Base-by-base conservation (phyloP, 1,139 yeast genomes). In the Maudiozyma humilis region DNA sequence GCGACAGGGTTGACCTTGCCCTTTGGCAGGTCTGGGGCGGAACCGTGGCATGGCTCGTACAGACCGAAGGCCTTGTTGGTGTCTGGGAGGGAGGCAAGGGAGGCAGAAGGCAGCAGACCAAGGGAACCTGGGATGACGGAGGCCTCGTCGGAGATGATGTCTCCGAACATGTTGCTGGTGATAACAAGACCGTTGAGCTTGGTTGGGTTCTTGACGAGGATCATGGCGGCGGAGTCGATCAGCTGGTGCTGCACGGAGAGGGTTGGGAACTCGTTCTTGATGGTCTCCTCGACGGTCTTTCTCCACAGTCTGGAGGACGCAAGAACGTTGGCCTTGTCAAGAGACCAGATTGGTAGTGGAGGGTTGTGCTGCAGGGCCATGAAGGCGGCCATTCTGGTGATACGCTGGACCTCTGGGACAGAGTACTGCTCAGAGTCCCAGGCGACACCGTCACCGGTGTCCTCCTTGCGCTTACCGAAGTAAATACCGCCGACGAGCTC, bases 151-250 rank as follows among this genome's bases (percentile, higher is more conserved):
- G 95, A 84, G 59, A 91, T 85, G 64, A 91, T 91, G 65, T 91
- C 98, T 59, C 98, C 98, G 68, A 91, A 91, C 95, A 91, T 89
- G 70, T 91, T 91, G 55, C 85, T 82, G 42, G 97, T 89, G 62
- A 91, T 79, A 45, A 91, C 78, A 42, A 91, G 75, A 66, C 98
- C 98, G 63, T 91, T 91, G 59, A 91, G 76, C 54, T 80, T 80
- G 41, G 88, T 82, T 57, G 98, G 98, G 51, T 76, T 78, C 70
- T 91, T 87, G 56, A 91, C 85, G 57, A 91, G 71, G 59, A 89
- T 88, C 98, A 91, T 91, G 42, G 98, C 97, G 41, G 98, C 98
- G 10, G 96, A 87, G 67, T 91, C 98, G 59, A 91, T 89, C 67
- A 91, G 78, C 71, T 91, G 98, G 68, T 91, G 96, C 64, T 89